Evolutionary conservation across 202 grass and related monocot species (phyloP).

Genomic region (Brachypodium distachyon): DNA sequence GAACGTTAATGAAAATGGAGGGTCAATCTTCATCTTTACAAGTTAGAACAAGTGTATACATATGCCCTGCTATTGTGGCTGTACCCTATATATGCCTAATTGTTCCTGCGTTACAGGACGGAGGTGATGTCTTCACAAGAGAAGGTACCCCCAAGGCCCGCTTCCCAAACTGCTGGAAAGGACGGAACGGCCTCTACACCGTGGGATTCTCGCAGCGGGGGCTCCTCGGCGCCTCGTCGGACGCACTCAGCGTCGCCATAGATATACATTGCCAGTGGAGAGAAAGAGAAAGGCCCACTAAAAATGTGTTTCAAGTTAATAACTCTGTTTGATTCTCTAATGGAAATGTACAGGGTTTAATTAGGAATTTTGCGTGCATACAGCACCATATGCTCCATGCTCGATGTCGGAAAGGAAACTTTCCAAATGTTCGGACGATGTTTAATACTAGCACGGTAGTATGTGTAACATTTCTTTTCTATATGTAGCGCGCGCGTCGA

Average conservation of each 20-base stretch:
- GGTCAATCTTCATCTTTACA: too few species aligned
- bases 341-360: constrained; percentile 19
- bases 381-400: background rate
- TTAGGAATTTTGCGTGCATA: constrained; percentile 7
- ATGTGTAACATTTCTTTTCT: background rate
- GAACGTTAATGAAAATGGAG: too few species aligned
- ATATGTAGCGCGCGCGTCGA: background rate
- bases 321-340: background rate
- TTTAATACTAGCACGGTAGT: background rate
- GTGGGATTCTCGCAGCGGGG: constrained; percentile 76
- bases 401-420: background rate
- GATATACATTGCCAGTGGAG: constrained; percentile 66
- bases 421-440: background rate
- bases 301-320: background rate
- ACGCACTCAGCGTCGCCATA: constrained; percentile 59
- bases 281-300: background rate
- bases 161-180: constrained; percentile 73
- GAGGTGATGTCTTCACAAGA: constrained; percentile 35
- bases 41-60: too few species aligned
- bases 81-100: background rate
- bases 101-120: constrained; percentile 38
- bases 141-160: constrained; percentile 49
- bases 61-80: background rate
- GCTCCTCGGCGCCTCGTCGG: constrained; percentile 64
- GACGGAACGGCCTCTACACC: constrained; percentile 67